A percentile compares a stretch with the other conserved stretches of the same genome.
These are phyloP conservation scores for Venturia carpophila DNA, from an alignment of 2,329 filamentous ascomycete genomes.

Conservation along the genomic window DNA sequence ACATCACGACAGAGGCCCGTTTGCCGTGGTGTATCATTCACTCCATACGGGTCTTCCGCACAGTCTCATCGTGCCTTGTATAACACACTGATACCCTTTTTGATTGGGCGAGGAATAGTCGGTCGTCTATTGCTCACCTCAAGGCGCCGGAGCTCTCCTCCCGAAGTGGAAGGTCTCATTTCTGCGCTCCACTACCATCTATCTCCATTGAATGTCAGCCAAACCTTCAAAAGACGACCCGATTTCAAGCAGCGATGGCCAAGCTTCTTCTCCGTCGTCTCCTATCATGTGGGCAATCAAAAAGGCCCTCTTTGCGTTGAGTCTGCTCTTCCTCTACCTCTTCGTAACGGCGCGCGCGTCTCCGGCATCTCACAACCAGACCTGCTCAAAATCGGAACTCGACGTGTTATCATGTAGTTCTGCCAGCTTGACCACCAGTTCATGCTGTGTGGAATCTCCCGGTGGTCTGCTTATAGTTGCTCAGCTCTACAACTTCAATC, in stretches of 20 bases:
- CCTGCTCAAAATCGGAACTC: constrained; percentile 2
- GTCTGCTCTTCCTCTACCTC: not conserved
- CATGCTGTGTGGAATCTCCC: constrained; percentile 17
- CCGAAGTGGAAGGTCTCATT: not conserved
- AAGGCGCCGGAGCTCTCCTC: not conserved
- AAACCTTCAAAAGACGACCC: not conserved
- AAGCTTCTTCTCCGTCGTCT: not conserved
- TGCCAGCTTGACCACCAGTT: constrained; percentile 4
- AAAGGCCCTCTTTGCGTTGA: not conserved
- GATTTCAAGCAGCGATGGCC: not conserved
- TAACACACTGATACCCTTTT: not conserved
- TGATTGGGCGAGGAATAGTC: not conserved
- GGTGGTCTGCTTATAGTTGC: constrained; percentile 16
- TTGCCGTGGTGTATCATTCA: not conserved
- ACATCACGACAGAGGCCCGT: not conserved
- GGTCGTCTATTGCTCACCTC: not conserved
- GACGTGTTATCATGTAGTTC: constrained; percentile 11
- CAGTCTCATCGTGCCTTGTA: not conserved
- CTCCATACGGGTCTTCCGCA: too few species aligned
- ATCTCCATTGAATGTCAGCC: constrained; percentile 3
- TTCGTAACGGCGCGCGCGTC: not conserved
- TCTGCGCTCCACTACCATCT: not conserved
- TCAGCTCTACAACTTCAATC: constrained; percentile 18
- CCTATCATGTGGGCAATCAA: not conserved
- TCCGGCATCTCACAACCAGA: not conserved